phyloP scores from a whole-genome alignment of 257 asterid species.

The Nyctanthes arbortristis region DNA sequence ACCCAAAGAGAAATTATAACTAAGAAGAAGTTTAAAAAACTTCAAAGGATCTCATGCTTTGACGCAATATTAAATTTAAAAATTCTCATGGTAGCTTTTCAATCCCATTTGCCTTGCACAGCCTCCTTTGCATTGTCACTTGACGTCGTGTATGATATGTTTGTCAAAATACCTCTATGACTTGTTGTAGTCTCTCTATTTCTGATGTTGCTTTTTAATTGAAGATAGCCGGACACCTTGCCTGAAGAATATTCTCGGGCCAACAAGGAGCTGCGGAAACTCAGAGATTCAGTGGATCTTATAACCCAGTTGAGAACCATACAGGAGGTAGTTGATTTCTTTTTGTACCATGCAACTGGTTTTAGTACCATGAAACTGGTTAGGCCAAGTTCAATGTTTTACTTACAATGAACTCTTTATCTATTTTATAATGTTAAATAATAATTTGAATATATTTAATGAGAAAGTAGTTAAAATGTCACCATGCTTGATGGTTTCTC shows the following conservation, averaged over 20 bases:
- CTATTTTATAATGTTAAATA: too few relatives aligned
- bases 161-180: conserved; percentile 24
- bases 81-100: too few relatives aligned
- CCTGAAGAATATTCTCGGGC: conserved; percentile 75
- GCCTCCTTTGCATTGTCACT: neutral
- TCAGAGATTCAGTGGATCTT: conserved; percentile 57
- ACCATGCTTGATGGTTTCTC: neutral
- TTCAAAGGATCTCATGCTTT: too few relatives aligned
- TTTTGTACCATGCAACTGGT: neutral
- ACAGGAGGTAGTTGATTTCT: conserved; percentile 55
- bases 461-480: neutral
- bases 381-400: neutral
- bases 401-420: neutral
- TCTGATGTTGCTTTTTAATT: conserved; percentile 25
- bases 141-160: conserved; percentile 18
- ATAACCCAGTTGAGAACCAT: conserved; percentile 64
- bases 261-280: conserved; percentile 83
- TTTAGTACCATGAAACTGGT: neutral
- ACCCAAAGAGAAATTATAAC: too few relatives aligned
- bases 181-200: conserved; percentile 4
- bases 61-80: too few relatives aligned
- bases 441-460: too few relatives aligned
- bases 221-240: conserved; percentile 73
- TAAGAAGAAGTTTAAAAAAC: too few relatives aligned
- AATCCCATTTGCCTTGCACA: too few relatives aligned